These are phyloP conservation scores for Citrus glauca DNA, from an alignment of 345 rosid genomes.

Conservation along the genomic window DNA sequence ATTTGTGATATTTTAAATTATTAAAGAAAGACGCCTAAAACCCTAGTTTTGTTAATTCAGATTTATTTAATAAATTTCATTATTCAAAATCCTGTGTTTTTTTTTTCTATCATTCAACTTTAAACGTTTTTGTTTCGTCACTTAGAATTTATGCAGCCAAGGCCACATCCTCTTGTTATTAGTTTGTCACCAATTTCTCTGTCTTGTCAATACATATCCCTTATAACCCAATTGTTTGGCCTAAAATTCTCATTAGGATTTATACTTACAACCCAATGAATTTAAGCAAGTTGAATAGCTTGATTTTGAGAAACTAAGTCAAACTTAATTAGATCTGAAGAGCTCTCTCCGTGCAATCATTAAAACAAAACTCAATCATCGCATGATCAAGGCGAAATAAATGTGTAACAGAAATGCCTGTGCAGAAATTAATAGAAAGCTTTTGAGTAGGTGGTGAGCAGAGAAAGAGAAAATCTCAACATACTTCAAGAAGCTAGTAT, in stretches of 20 bases:
- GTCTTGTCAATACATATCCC: background rate
- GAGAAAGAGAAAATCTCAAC: background rate
- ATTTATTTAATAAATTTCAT: too few relatives aligned
- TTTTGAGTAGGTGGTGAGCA: conserved; percentile 14
- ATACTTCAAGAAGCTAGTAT: background rate
- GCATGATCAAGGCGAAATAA: conserved; percentile 13
- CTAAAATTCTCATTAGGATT: background rate
- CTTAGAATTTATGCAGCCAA: background rate
- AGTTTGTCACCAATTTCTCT: background rate
- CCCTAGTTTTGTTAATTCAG: too few relatives aligned
- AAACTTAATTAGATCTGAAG: background rate
- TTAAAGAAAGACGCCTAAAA: too few relatives aligned
- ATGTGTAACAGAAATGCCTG: conserved; percentile 16
- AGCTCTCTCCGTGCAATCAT: background rate
- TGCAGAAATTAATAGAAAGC: conserved; percentile 7
- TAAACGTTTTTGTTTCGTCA: too few relatives aligned
- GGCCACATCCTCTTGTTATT: background rate
- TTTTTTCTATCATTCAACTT: too few relatives aligned
- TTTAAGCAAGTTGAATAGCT: background rate
- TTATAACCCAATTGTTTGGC: background rate
- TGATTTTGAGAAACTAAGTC: background rate
- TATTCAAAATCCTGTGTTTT: too few relatives aligned
- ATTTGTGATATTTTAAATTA: too few relatives aligned
- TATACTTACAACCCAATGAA: background rate
- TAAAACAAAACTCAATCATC: background rate